These are phyloP conservation scores for Gentiana macrophylla DNA, from an alignment of 257 asterid species.

Conservation along the genomic window DNA sequence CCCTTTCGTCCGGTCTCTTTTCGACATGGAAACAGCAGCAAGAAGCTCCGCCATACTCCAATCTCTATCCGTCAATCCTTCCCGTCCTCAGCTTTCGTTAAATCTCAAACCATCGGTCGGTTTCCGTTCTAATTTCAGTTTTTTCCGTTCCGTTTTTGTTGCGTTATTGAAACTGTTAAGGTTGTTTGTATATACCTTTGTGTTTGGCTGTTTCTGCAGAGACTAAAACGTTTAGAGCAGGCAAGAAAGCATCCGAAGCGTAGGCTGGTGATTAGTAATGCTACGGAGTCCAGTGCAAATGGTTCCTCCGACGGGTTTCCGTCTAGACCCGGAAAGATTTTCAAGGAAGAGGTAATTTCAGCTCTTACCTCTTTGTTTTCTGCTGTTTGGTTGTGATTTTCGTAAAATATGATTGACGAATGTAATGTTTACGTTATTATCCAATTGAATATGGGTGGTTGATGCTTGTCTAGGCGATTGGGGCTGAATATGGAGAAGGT, in stretches of 20 bases:
- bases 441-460: not conserved
- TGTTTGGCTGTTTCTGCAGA: conserved; percentile 22
- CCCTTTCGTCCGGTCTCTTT: too few relatives aligned
- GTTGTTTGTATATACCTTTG: conserved; percentile 1
- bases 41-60: conserved; percentile 35
- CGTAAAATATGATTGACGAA: not conserved
- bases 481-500: conserved; percentile 99
- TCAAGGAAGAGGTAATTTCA: conserved; percentile 69
- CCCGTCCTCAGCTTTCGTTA: conserved; percentile 24
- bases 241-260: conserved; percentile 20
- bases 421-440: not conserved
- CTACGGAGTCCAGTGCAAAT: conserved; percentile 42
- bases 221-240: conserved; percentile 32
- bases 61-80: conserved; percentile 38
- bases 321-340: conserved; percentile 37
- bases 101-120: conserved; percentile 36
- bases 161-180: not conserved
- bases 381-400: not conserved
- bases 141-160: not conserved
- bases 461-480: conserved; percentile 54
- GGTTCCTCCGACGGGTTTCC: conserved; percentile 36
- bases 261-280: conserved; percentile 24
- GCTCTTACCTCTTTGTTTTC: not conserved
- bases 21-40: conserved; percentile 58
- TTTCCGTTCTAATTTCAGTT: not conserved